Base-by-base conservation (phyloP, 2,329 filamentous ascomycete species). In the Xylaria sp. region DNA sequence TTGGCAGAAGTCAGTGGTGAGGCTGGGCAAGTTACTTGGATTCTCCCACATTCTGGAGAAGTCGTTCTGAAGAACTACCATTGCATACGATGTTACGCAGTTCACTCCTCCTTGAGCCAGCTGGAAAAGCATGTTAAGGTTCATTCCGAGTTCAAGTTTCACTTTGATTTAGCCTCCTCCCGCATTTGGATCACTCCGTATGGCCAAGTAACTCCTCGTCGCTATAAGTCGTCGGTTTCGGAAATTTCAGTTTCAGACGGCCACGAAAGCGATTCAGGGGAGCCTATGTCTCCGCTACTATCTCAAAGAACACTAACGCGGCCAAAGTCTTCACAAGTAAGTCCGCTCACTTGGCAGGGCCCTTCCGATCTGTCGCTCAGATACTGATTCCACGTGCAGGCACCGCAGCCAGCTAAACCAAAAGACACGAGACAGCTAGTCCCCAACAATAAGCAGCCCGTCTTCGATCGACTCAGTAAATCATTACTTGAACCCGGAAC, bases 401-500 rank as follows among this genome's bases (percentile, higher is more conserved):
- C 61, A 18, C 44, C 22, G 7, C 19, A 54, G 13, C 48, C 56
- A 17, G 42, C 18, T 34, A 58, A 59, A 40, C 66, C 64, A 4
- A 64, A 58, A 39, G 60, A 69, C 54, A 65, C 71, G 52, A 74
- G 71, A 60, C 65, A 77, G 20, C 50, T 76, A 20, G 76, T 84
- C 29, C 82, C 81, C 7, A 66, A 76, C 4, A 81, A 75, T 7
- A 76, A 74, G 21, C 79, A 82, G 51, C 76, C 77, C 6, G 74
- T 85, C n/a, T 85, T 78, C 54, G 81, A 85, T 62, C 77, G 80
- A 1, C 73, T 84, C 9, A 84, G 79, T 70, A 84, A 83, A 63
- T 75, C 76, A 7, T 71, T 70, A 7, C 72, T 86, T 19, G 72
- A 75, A 26, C 74, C 81, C 1, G 81, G 80, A 2, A 73, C 78